Percentiles rank a stretch among this genome's conserved stretches.
Evolutionary conservation across 805 yeast species (phyloP).

Genomic region (Yarrowia osloensis): DNA sequence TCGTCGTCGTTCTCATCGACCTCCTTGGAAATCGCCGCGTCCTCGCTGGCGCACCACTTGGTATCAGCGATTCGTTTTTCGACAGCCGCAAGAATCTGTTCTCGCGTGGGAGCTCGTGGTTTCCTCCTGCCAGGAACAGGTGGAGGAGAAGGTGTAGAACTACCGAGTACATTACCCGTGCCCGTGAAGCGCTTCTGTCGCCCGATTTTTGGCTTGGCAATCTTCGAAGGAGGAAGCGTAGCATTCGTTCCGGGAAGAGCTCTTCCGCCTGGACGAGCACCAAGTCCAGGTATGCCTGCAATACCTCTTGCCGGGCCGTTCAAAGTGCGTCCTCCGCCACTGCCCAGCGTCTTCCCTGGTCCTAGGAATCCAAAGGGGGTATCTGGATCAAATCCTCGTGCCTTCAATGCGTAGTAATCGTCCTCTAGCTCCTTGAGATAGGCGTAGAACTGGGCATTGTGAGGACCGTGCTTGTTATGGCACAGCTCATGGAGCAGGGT

Average conservation of each 20-base stretch:
- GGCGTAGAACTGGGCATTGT: conserved; percentile 68
- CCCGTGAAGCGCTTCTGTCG: neutral
- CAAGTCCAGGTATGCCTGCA: conserved; percentile 7
- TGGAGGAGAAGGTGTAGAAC: conserved; percentile 15
- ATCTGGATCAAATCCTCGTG: conserved; percentile 44
- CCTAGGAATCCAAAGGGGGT: conserved; percentile 2
- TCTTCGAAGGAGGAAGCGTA: neutral
- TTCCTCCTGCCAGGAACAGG: conserved; percentile 39
- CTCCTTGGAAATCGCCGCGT: conserved; percentile 19
- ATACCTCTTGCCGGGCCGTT: neutral
- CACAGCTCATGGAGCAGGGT: conserved; percentile 87
- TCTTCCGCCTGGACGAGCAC: neutral
- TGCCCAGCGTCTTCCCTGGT: neutral
- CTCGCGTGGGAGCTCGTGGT: conserved; percentile 44
- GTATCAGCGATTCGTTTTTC: conserved; percentile 50
- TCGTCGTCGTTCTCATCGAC: conserved; percentile 28
- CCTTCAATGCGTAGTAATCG: conserved; percentile 47
- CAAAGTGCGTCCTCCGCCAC: neutral
- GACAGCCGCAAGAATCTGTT: conserved; percentile 60
- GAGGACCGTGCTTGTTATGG: conserved; percentile 80
- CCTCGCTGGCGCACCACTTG: conserved; percentile 37
- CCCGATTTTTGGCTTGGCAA: neutral
- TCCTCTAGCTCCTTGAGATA: conserved; percentile 61
- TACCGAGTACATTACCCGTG: neutral
- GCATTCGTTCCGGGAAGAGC: neutral